These are phyloP conservation scores for Picochlorum sp. DNA, from an alignment of 139 green algal species.

Conservation along the genomic window DNA sequence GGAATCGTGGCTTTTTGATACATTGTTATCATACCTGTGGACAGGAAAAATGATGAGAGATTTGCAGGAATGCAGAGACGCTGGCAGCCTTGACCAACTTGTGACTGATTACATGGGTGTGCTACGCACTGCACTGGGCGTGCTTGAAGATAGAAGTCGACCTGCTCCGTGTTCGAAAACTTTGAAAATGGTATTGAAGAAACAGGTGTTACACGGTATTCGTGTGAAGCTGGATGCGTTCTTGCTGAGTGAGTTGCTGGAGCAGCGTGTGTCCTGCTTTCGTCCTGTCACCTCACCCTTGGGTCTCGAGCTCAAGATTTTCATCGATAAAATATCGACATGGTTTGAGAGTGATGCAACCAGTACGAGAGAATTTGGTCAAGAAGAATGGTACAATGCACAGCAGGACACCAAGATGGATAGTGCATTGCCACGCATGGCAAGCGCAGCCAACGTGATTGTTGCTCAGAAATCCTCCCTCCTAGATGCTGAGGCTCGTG, in stretches of 20 bases:
- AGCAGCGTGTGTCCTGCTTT: not conserved
- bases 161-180: not conserved
- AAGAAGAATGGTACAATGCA: not conserved
- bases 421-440: not conserved
- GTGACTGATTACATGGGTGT: not conserved
- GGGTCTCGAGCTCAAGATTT: constrained; percentile 3
- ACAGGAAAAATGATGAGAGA: not conserved
- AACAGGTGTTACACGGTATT: not conserved
- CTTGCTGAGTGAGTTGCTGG: not conserved
- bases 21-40: not conserved
- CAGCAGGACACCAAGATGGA: not conserved
- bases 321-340: not conserved
- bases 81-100: not conserved
- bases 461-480: constrained; percentile 76
- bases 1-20: not conserved
- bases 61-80: not conserved
- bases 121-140: not conserved
- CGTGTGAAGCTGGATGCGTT: not conserved
- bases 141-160: not conserved
- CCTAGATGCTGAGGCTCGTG: constrained; percentile 35
- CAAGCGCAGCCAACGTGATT: constrained; percentile 63
- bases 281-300: not conserved
- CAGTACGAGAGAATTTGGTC: not conserved
- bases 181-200: not conserved
- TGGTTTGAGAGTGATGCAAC: not conserved